Conservation (phyloP, 1,139 yeast species). For the Hyphopichia buzzinii region DNA sequence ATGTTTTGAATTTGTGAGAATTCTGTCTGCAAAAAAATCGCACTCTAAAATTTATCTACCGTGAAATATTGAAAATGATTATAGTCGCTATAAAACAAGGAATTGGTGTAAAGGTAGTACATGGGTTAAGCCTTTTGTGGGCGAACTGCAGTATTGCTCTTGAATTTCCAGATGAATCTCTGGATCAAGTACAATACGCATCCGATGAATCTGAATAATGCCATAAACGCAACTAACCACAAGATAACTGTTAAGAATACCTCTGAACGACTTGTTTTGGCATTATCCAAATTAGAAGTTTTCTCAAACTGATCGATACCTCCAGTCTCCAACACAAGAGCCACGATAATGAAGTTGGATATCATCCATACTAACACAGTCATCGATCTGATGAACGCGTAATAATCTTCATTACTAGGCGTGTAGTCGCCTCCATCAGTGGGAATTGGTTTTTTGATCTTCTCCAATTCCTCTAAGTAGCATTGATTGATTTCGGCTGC, state of each 20-base stretch:
- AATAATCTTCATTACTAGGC: conserved; percentile 59
- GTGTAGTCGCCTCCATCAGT: conserved; percentile 32
- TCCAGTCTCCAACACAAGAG: conserved; percentile 70
- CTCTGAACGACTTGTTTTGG: conserved; percentile 25
- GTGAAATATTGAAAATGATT: too few species aligned
- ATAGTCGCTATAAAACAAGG: too few species aligned
- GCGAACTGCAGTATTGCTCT: conserved; percentile 7
- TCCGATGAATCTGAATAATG: conserved; percentile 70
- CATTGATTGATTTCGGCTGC: conserved; percentile 60
- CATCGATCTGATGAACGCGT: conserved; percentile 77
- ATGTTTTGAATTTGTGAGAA: not conserved
- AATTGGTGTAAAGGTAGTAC: too few species aligned
- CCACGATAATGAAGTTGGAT: conserved; percentile 68
- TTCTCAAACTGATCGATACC: conserved; percentile 45
- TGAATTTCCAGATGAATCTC: conserved; percentile 27
- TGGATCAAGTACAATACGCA: conserved; percentile 57
- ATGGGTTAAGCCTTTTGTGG: not conserved
- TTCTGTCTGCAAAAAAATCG: not conserved
- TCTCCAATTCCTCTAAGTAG: conserved; percentile 60
- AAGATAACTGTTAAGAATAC: conserved; percentile 69
- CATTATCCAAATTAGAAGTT: conserved; percentile 11
- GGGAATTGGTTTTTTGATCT: conserved; percentile 48
- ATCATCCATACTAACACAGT: conserved; percentile 79
- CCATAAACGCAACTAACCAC: conserved; percentile 82
- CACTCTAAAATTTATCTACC: too few species aligned